A percentile compares a stretch with the other conserved stretches of the same genome.
These are phyloP conservation scores for Fusarium coffeatum DNA, from an alignment of 2,329 filamentous ascomycete genomes.

Conservation along the genomic window DNA sequence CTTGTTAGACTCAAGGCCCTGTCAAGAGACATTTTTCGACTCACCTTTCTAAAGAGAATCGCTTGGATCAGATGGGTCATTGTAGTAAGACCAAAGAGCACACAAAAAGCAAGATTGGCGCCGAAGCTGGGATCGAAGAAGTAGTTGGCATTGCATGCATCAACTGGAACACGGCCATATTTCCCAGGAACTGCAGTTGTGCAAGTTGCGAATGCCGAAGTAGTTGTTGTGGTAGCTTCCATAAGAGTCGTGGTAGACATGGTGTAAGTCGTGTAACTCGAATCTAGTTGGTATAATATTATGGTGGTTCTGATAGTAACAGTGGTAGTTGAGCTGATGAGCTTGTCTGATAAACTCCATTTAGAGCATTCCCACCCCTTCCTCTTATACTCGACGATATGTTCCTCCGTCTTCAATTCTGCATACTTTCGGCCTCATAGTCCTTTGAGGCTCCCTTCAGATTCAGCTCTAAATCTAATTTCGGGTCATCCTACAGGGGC, in stretches of 20 bases:
- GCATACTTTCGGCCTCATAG: constrained; percentile 2
- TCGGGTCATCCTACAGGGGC: neutral
- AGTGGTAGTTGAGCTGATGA: constrained; percentile 1
- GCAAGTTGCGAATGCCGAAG: constrained; percentile 47
- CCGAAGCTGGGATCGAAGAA: constrained; percentile 50
- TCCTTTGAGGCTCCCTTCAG: constrained; percentile 17
- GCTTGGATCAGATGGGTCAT: constrained; percentile 47
- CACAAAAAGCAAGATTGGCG: constrained; percentile 50
- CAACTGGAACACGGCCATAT: constrained; percentile 49
- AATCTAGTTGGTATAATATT: neutral
- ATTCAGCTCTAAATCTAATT: constrained; percentile 1
- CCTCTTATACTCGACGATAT: constrained; percentile 30
- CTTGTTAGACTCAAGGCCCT: neutral
- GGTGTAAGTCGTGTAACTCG: constrained; percentile 20
- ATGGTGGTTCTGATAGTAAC: neutral
- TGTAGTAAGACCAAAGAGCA: constrained; percentile 48
- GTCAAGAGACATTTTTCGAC: too few species aligned
- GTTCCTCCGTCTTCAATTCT: neutral
- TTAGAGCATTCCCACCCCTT: neutral
- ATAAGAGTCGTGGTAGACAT: constrained; percentile 39
- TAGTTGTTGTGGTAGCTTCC: constrained; percentile 50
- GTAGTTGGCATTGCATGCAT: constrained; percentile 51
- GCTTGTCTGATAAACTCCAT: neutral
- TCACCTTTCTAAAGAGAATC: constrained; percentile 49
- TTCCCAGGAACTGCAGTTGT: constrained; percentile 50